Percentiles rank a stretch among this genome's conserved stretches.
phyloP scores from a whole-genome alignment of 1,284 basidiomycete genomes.

The Trametes hirsuta region DNA sequence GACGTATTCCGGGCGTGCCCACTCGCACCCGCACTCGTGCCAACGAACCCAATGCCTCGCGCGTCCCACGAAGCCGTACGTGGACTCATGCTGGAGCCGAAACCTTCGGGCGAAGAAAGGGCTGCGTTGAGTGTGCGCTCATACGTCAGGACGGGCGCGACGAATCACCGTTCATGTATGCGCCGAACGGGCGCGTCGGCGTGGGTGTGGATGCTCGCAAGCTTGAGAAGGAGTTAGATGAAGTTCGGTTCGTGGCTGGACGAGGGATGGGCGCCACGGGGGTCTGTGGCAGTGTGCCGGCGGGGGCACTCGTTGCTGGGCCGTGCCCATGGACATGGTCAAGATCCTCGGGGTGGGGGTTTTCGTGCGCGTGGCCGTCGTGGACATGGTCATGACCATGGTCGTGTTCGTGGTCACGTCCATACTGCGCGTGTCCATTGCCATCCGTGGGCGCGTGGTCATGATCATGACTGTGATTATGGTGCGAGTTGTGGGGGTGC shows the following conservation, averaged over 20 bases:
- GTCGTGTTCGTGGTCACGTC: constrained; percentile 24
- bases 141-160: constrained; percentile 26
- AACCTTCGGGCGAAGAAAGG: constrained; percentile 25
- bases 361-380: constrained; percentile 13
- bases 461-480: constrained; percentile 14
- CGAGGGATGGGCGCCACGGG: constrained; percentile 25
- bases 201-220: constrained; percentile 33
- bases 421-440: constrained; percentile 27
- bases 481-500: constrained; percentile 24
- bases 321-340: constrained; percentile 7
- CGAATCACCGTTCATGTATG: constrained; percentile 41
- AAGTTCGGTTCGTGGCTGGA: constrained; percentile 20
- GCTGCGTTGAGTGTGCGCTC: constrained; percentile 25
- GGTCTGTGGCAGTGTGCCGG: constrained; percentile 16
- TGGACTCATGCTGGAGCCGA: constrained; percentile 31
- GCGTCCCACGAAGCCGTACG: constrained; percentile 34
- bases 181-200: constrained; percentile 32
- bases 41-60: constrained; percentile 8
- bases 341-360: neutral
- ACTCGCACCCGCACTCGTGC: constrained; percentile 27
- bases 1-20: constrained; percentile 5
- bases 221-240: constrained; percentile 13
- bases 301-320: neutral
- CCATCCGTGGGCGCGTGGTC: constrained; percentile 19
- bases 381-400: constrained; percentile 23